These are phyloP conservation scores for Spathaspora jeffriesii DNA, from an alignment of 1,139 yeast species.

Conservation along the genomic window DNA sequence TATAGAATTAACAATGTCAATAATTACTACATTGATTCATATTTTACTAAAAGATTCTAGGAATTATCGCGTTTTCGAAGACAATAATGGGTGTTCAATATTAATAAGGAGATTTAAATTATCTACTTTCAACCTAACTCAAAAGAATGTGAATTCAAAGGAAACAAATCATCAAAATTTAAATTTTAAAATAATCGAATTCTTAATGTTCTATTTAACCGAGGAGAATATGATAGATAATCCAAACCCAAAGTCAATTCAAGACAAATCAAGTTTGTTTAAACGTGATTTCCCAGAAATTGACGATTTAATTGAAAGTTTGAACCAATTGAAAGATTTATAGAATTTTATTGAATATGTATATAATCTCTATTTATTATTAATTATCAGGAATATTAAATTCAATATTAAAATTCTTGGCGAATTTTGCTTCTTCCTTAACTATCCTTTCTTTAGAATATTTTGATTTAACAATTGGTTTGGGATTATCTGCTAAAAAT, in stretches of 20 bases:
- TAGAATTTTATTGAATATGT: conserved; percentile 8
- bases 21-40: conserved; percentile 61
- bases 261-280: conserved; percentile 57
- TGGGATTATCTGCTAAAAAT: background rate
- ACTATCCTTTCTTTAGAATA: conserved; percentile 8
- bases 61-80: conserved; percentile 63
- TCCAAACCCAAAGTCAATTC: conserved; percentile 28
- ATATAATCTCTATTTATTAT: no score
- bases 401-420: conserved; percentile 13
- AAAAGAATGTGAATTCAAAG: conserved; percentile 8
- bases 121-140: conserved; percentile 14
- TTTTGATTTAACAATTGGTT: conserved; percentile 4
- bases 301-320: conserved; percentile 38
- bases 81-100: conserved; percentile 54
- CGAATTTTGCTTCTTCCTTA: conserved; percentile 10
- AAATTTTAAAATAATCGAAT: conserved; percentile 67
- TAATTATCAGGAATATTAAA: no score
- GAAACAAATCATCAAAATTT: conserved; percentile 36
- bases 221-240: conserved; percentile 52
- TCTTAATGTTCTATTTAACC: conserved; percentile 66
- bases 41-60: conserved; percentile 57
- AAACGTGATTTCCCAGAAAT: conserved; percentile 46
- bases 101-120: conserved; percentile 44
- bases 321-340: conserved; percentile 32
- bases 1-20: conserved; percentile 36